Conservation (phyloP, 2,329 filamentous ascomycete genomes). For the Calonectria montana region DNA sequence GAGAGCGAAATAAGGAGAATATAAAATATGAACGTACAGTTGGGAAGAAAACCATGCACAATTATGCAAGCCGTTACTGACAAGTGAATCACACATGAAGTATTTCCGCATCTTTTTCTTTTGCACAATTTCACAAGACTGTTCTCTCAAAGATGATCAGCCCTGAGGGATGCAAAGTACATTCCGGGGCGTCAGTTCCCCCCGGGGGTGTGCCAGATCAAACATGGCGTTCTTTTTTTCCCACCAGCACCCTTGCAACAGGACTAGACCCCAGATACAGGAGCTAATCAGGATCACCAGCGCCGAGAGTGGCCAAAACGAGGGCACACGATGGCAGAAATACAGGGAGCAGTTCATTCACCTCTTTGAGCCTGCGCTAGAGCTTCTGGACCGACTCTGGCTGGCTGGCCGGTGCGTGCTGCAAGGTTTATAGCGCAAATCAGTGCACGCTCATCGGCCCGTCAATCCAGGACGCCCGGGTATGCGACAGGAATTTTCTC, state of each 20-base stretch:
- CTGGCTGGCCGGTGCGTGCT: constrained; percentile 10
- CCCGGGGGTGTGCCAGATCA: too few species aligned
- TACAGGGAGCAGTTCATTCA: constrained; percentile 9
- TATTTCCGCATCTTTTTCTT: too few species aligned
- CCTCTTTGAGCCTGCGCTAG: constrained; percentile 8
- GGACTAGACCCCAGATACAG: not conserved
- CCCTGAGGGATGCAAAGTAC: too few species aligned
- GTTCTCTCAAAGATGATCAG: too few species aligned
- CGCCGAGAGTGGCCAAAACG: not conserved
- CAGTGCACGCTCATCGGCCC: constrained; percentile 26
- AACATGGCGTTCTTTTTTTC: too few species aligned
- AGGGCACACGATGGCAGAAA: constrained; percentile 7
- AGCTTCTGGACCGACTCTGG: not conserved
- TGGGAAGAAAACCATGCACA: too few species aligned
- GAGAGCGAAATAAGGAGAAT: too few species aligned
- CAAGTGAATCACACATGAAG: too few species aligned
- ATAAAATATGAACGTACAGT: too few species aligned
- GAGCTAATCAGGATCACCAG: not conserved
- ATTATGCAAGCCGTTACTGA: too few species aligned
- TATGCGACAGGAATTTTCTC: constrained; percentile 28
- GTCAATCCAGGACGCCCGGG: constrained; percentile 27
- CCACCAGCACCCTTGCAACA: not conserved
- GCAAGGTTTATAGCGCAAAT: constrained; percentile 39
- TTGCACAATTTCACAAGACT: too few species aligned
- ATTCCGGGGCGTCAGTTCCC: too few species aligned